phyloP scores from a whole-genome alignment of 768 basidiomycete genomes.

The Lactarius trivialis region DNA sequence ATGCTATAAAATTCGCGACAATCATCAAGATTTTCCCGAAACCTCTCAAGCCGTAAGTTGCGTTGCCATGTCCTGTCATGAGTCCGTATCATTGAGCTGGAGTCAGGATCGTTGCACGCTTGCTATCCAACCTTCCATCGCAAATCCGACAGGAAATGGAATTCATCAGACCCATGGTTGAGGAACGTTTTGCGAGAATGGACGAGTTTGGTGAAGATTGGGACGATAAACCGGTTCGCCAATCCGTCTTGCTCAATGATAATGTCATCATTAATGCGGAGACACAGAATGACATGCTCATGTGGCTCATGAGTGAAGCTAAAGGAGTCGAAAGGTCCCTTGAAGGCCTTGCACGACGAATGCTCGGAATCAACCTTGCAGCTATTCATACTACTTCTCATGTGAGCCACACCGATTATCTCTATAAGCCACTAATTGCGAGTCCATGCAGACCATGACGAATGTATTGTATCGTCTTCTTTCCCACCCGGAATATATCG shows the following conservation, averaged over 20 bases:
- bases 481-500: slow-evolving; percentile 24
- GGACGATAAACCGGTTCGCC: slow-evolving; percentile 9
- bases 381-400: slow-evolving; percentile 33
- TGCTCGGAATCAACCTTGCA: slow-evolving; percentile 36
- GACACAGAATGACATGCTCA: slow-evolving; percentile 35
- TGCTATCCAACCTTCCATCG: slow-evolving; percentile 1
- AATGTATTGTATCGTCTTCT: slow-evolving; percentile 24
- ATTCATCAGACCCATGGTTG: slow-evolving; percentile 2
- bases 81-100: neutral
- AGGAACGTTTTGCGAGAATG: neutral
- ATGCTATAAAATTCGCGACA: neutral
- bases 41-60: neutral
- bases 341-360: slow-evolving; percentile 28
- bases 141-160: neutral
- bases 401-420: slow-evolving; percentile 20
- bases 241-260: neutral
- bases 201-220: neutral
- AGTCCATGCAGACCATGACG: neutral
- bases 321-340: slow-evolving; percentile 28
- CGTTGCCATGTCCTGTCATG: neutral
- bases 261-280: slow-evolving; percentile 1
- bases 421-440: neutral
- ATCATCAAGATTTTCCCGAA: neutral
- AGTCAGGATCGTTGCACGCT: neutral
- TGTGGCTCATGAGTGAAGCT: slow-evolving; percentile 36